A percentile compares a stretch with the other conserved stretches of the same genome.
Evolutionary conservation across 179 eudicot genomes (phyloP).

Genomic region (Beta lomatogona): DNA sequence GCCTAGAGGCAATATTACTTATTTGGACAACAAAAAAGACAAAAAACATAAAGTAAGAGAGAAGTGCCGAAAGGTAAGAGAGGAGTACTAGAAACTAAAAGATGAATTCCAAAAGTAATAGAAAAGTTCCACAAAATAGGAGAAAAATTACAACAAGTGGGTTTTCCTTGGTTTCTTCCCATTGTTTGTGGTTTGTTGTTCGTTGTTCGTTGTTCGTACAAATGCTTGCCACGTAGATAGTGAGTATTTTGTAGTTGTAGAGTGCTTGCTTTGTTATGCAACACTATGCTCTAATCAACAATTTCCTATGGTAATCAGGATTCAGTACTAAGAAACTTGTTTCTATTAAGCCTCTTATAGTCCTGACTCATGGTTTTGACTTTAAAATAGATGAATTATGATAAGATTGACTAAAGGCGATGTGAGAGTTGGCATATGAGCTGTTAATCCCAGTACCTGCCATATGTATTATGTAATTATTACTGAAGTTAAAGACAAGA

Average conservation of each 20-base stretch:
- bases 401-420: neutral
- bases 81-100: too few relatives aligned
- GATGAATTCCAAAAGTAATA: too few relatives aligned
- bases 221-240: too few relatives aligned
- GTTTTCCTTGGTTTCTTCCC: too few relatives aligned
- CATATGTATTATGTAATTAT: neutral
- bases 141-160: too few relatives aligned
- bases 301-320: neutral
- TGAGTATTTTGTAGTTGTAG: neutral
- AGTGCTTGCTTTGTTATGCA: neutral
- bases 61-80: too few relatives aligned
- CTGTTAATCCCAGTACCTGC: neutral
- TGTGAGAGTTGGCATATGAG: neutral
- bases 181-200: neutral
- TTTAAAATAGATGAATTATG: neutral
- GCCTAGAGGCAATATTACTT: too few relatives aligned
- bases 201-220: too few relatives aligned
- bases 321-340: neutral
- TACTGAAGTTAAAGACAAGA: neutral
- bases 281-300: neutral
- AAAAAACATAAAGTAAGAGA: too few relatives aligned
- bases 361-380: neutral
- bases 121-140: too few relatives aligned
- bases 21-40: too few relatives aligned
- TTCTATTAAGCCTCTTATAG: neutral